Conservation (phyloP, 805 yeast genomes). For the Candida yuanshanica region DNA sequence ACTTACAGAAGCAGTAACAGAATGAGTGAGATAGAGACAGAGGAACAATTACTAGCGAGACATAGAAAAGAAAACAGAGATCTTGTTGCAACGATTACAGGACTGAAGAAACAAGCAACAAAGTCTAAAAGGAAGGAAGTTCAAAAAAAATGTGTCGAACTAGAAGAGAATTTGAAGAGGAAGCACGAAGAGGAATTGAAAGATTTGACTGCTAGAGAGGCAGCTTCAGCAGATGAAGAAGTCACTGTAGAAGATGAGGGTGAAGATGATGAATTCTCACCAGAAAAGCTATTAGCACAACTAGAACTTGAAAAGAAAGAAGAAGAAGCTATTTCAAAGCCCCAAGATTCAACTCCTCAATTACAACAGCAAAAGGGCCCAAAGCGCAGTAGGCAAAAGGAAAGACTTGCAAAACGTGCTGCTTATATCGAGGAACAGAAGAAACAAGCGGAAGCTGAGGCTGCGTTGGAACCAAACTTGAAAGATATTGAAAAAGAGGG, state of each 20-base stretch:
- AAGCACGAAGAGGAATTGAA: slow-evolving; percentile 51
- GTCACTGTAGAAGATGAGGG: slow-evolving; percentile 31
- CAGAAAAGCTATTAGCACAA: slow-evolving; percentile 62
- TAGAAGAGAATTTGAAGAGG: slow-evolving; percentile 50
- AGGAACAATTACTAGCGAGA: slow-evolving; percentile 47
- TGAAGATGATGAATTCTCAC: slow-evolving; percentile 49
- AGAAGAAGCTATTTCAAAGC: slow-evolving; percentile 9
- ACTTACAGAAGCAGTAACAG: too few species aligned
- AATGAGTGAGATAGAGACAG: slow-evolving; percentile 28
- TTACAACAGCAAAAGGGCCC: slow-evolving; percentile 26
- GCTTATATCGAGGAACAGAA: slow-evolving; percentile 58
- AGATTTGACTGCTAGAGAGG: slow-evolving; percentile 1
- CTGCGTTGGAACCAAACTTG: slow-evolving; percentile 57
- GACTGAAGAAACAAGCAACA: slow-evolving; percentile 77
- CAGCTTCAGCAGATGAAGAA: not conserved
- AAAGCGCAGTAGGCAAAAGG: slow-evolving; percentile 79
- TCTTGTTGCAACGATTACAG: slow-evolving; percentile 59
- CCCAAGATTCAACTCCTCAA: slow-evolving; percentile 6
- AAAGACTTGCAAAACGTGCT: slow-evolving; percentile 69
- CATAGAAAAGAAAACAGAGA: slow-evolving; percentile 70
- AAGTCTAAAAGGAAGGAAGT: slow-evolving; percentile 73
- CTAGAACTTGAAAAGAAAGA: slow-evolving; percentile 36
- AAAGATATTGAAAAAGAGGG: slow-evolving; percentile 67
- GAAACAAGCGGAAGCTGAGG: slow-evolving; percentile 68
- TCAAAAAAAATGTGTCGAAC: slow-evolving; percentile 46